Conservation (phyloP, 371 early-diverging fungal genomes). For the Basidiobolus meristosporus region DNA sequence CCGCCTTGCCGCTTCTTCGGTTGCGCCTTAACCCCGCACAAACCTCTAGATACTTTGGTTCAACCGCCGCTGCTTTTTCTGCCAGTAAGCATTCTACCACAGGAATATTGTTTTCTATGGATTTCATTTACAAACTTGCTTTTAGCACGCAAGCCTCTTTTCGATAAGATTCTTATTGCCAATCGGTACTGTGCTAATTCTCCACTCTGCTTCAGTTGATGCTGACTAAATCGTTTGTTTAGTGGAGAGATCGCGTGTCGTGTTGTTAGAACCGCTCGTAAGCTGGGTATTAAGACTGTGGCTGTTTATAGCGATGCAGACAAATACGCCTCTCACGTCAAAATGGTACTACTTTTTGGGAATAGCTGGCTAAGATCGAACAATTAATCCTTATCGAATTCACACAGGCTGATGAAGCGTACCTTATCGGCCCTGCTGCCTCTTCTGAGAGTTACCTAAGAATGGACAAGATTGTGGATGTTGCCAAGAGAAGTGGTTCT, state of each 20-base stretch:
- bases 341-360: slow-evolving; percentile 23
- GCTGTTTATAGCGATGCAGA: slow-evolving; percentile 92
- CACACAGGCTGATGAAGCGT: slow-evolving; percentile 82
- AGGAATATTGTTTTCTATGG: too few species aligned
- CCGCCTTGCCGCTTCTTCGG: too few species aligned
- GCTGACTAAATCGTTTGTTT: background rate
- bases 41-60: too few species aligned
- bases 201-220: background rate
- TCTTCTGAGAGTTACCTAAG: slow-evolving; percentile 73
- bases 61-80: too few species aligned
- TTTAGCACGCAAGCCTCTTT: slow-evolving; percentile 51
- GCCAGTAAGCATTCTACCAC: too few species aligned
- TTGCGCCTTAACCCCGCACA: too few species aligned
- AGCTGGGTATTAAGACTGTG: slow-evolving; percentile 86
- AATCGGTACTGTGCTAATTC: slow-evolving; percentile 30
- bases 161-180: slow-evolving; percentile 75
- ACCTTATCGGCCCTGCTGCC: slow-evolving; percentile 73
- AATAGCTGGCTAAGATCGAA: background rate
- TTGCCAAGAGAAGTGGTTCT: slow-evolving; percentile 62
- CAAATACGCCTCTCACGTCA: slow-evolving; percentile 56
- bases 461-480: slow-evolving; percentile 67
- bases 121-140: too few species aligned
- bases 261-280: slow-evolving; percentile 67
- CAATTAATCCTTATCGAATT: background rate
- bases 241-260: slow-evolving; percentile 83